phyloP scores from a whole-genome alignment of 2,329 filamentous ascomycete species.

The Aspergillus tubingensis region DNA sequence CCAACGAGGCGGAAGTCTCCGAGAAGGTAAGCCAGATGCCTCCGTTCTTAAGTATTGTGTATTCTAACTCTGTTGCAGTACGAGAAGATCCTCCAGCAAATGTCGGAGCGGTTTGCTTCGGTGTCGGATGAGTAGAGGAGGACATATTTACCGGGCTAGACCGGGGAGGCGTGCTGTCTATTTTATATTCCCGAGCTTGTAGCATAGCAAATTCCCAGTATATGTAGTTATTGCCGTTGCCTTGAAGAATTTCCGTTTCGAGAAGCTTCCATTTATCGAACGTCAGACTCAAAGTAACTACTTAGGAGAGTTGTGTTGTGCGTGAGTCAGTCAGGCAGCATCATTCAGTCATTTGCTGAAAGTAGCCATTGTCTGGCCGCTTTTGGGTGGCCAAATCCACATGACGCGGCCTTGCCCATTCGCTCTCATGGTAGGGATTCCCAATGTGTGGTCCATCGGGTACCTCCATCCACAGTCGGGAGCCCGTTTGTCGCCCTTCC shows the following conservation, averaged over 20 bases:
- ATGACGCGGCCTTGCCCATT: constrained; percentile 17
- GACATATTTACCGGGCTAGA: not conserved
- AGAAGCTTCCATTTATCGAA: not conserved
- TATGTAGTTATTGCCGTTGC: constrained; percentile 35
- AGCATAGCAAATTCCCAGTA: constrained; percentile 38
- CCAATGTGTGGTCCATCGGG: not conserved
- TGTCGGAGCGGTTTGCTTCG: constrained; percentile 96
- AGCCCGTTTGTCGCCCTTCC: not conserved
- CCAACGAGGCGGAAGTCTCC: constrained; percentile 74
- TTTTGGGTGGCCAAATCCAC: constrained; percentile 20
- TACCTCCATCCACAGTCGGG: not conserved
- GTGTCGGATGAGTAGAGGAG: constrained; percentile 82
- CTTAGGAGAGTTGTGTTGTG: not conserved
- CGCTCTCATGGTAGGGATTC: not conserved
- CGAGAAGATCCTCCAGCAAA: constrained; percentile 83
- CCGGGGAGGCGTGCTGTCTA: constrained; percentile 13
- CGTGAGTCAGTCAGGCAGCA: not conserved
- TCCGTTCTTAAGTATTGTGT: not conserved
- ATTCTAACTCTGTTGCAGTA: constrained; percentile 64
- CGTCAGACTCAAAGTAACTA: not conserved
- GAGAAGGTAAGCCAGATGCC: constrained; percentile 69
- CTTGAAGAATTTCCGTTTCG: not conserved
- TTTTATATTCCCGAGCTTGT: constrained; percentile 26
- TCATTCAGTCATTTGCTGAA: constrained; percentile 13
- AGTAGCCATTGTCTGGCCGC: constrained; percentile 11